Conservation (phyloP, 805 yeast species). For the Wickerhamiella sergipiensis region DNA sequence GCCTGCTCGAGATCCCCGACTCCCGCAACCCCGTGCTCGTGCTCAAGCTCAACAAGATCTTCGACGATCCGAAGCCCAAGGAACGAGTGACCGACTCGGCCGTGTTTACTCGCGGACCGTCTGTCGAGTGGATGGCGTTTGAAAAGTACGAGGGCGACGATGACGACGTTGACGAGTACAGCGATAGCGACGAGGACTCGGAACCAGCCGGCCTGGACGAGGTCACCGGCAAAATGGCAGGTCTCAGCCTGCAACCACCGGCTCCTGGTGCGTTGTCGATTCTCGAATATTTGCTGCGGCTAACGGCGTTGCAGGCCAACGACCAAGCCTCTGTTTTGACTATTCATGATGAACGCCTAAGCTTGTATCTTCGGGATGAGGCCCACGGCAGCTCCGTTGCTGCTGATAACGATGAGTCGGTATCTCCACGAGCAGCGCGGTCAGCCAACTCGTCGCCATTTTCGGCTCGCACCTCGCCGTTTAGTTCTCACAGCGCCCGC, state of each 20-base stretch:
- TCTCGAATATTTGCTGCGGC: slow-evolving; percentile 48
- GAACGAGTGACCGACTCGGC: not conserved
- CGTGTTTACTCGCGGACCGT: slow-evolving; percentile 11
- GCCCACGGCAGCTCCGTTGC: not conserved
- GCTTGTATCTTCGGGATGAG: slow-evolving; percentile 50
- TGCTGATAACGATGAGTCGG: not conserved
- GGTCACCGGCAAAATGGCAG: slow-evolving; percentile 5
- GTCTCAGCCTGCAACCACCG: slow-evolving; percentile 2
- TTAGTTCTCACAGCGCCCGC: not conserved
- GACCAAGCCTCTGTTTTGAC: slow-evolving; percentile 41
- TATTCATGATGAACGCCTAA: slow-evolving; percentile 52
- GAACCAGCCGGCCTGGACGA: slow-evolving; percentile 19
- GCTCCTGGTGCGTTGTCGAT: slow-evolving; percentile 34
- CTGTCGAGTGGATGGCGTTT: slow-evolving; percentile 39
- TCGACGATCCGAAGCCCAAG: not conserved
- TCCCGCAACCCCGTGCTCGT: slow-evolving; percentile 53
- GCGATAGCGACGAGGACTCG: slow-evolving; percentile 16
- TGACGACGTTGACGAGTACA: slow-evolving; percentile 8
- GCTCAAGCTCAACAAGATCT: slow-evolving; percentile 31
- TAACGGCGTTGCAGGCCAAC: slow-evolving; percentile 44
- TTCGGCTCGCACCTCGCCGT: not conserved
- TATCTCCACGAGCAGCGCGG: not conserved
- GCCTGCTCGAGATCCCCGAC: slow-evolving; percentile 47
- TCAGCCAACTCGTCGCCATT: not conserved
- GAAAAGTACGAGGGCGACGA: slow-evolving; percentile 29